Percentiles rank a stretch among this genome's conserved stretches.
Conservation (phyloP, 495 filamentous ascomycete genomes). For the Neurospora sp. region DNA sequence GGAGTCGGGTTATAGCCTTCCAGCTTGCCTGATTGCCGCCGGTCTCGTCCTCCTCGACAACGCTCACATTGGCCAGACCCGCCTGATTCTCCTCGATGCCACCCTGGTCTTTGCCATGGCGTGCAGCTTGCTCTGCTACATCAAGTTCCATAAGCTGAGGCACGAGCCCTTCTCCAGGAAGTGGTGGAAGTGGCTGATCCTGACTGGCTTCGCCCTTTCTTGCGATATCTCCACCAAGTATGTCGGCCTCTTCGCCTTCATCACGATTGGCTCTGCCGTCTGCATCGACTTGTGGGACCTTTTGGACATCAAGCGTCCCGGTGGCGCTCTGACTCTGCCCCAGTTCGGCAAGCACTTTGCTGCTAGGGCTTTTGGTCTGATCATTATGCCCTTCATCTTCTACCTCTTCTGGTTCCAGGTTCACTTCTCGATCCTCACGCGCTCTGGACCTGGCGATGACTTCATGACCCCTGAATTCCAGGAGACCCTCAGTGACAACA, state of each 20-base stretch:
- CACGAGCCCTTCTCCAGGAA: slow-evolving; percentile 84
- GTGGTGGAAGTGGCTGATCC: slow-evolving; percentile 99
- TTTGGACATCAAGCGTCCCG: slow-evolving; percentile 72
- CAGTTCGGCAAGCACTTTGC: slow-evolving; percentile 84
- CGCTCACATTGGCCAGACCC: slow-evolving; percentile 93
- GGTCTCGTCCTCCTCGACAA: slow-evolving; percentile 92
- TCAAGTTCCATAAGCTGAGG: slow-evolving; percentile 95
- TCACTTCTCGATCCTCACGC: slow-evolving; percentile 81
- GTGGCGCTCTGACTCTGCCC: slow-evolving; percentile 64
- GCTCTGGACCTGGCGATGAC: slow-evolving; percentile 91
- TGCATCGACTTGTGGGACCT: slow-evolving; percentile 92
- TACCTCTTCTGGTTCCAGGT: slow-evolving; percentile 99
- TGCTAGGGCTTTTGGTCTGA: slow-evolving; percentile 72
- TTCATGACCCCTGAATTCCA: slow-evolving; percentile 99
- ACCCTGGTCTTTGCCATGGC: slow-evolving; percentile 94
- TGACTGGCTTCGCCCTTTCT: slow-evolving; percentile 87
- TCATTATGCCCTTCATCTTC: slow-evolving; percentile 88
- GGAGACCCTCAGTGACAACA: slow-evolving; percentile 88
- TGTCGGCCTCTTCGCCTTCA: slow-evolving; percentile 87
- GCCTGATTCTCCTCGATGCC: slow-evolving; percentile 89
- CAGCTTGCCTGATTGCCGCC: slow-evolving; percentile 79
- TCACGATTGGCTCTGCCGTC: slow-evolving; percentile 92
- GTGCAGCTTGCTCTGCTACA: slow-evolving; percentile 81
- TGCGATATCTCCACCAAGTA: slow-evolving; percentile 99
- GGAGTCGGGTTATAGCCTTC: slow-evolving; percentile 95